A percentile compares a stretch with the other conserved stretches of the same genome.
These are phyloP conservation scores for Rugiboletus extremiorientalis DNA, from an alignment of 1,284 basidiomycete species.

Conservation along the genomic window DNA sequence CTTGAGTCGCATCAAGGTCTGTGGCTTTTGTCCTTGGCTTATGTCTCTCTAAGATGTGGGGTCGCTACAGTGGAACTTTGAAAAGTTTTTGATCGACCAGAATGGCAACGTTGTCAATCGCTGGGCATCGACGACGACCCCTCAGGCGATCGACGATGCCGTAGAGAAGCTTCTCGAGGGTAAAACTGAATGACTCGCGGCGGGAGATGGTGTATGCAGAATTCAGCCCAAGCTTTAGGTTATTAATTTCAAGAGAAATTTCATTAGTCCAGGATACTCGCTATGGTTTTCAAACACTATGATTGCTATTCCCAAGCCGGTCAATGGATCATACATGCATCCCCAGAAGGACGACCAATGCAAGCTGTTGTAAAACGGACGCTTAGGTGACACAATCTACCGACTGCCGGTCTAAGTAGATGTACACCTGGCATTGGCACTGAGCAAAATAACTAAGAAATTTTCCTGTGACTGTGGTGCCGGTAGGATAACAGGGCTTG, in stretches of 20 bases:
- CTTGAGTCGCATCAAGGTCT: conserved; percentile 74
- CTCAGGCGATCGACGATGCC: conserved; percentile 62
- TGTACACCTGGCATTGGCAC: too few relatives aligned
- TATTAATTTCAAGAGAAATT: not conserved
- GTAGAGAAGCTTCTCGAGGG: conserved; percentile 57
- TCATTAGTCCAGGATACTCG: not conserved
- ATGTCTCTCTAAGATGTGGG: not conserved
- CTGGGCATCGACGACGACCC: conserved; percentile 80
- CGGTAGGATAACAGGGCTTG: not conserved
- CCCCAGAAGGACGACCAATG: not conserved
- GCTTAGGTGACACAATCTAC: not conserved
- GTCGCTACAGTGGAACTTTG: conserved; percentile 70
- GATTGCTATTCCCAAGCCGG: not conserved
- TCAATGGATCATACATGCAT: not conserved
- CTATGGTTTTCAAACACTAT: not conserved
- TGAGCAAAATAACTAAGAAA: too few relatives aligned
- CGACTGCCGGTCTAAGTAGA: too few relatives aligned
- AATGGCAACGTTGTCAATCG: conserved; percentile 75
- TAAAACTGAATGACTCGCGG: conserved; percentile 19
- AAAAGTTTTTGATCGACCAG: conserved; percentile 72
- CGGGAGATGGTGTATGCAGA: not conserved
- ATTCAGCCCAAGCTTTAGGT: conserved; percentile 11
- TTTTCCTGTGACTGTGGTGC: too few relatives aligned
- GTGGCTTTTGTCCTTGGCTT: conserved; percentile 13
- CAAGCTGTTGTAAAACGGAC: not conserved